Evolutionary conservation across 306 rosid species (phyloP), one percentile per base, ranked within the genome.

Genomic region (Cyamopsis tetragonoloba): DNA sequence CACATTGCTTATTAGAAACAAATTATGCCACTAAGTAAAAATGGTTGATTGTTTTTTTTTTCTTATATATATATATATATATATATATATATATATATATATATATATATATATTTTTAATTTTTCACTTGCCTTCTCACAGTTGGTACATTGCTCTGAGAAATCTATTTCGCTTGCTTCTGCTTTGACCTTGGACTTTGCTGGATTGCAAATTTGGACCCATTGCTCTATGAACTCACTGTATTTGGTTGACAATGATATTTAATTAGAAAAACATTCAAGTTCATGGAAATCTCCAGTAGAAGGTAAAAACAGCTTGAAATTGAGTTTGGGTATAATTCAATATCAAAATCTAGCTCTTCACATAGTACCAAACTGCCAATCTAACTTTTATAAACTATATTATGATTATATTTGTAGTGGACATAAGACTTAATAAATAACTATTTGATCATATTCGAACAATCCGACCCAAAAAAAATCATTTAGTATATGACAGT

Each of bases 201-300:
- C 95, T 0, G 82, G 76, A 13, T 71, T 38, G 30, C 92, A 84
- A 15, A 91, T 91, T 80, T 88, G 76, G 56, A 91, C 97, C 97
- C 95, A 91, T 2, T 76, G 50, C 79, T 91, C 95, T 20, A 91
- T 88, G 81, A 91, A 91, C 1, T 91, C 92, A 66, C 95, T 88
- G 88, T 26, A 72, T 43, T n/a, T n/a, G n/a, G 9, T 6, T 20
- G n/a, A 24, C 56, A 20, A 20, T 3, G 15, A n/a, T n/a, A 10
- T 17, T 18, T 47, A 19, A 47, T 4, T 31, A 11, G 37, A 9
- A 13, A 15, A 30, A 56, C 22, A 26, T n/a, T 30, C 30, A 35
- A 66, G 5, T 27, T 28, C 28, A 28, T 26, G 30, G 41, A 47
- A 47, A 28, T 44, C 24, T 13, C n/a, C n/a, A n/a, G n/a, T n/a